These are phyloP conservation scores for Phytophthora megakarya DNA, from an alignment of 352 stramenopile genomes.

Conservation along the genomic window DNA sequence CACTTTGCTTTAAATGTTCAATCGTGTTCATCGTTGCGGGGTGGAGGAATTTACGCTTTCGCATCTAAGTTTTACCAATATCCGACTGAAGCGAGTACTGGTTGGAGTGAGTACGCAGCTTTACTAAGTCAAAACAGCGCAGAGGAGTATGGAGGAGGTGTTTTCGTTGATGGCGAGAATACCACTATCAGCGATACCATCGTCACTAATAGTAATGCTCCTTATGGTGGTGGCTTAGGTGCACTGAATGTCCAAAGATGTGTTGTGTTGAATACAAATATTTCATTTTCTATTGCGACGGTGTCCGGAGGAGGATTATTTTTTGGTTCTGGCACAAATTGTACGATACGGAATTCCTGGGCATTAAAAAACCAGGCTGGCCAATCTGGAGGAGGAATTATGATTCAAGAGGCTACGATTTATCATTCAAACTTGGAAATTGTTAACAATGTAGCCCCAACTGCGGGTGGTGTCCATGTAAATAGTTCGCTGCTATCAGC, in stretches of 20 bases:
- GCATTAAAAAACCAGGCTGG: conserved; percentile 31
- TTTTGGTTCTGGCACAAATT: conserved; percentile 28
- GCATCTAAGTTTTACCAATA: conserved; percentile 28
- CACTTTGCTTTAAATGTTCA: conserved; percentile 30
- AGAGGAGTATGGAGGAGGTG: conserved; percentile 29
- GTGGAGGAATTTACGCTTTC: conserved; percentile 44
- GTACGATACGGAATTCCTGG: conserved; percentile 27
- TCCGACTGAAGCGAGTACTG: conserved; percentile 5
- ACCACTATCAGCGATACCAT: conserved; percentile 20
- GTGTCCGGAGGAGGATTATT: conserved; percentile 39
- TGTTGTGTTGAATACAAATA: conserved; percentile 15
- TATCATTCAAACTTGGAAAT: conserved; percentile 45
- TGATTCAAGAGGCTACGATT: conserved; percentile 31
- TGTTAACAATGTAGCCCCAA: conserved; percentile 27
- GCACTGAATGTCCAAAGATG: conserved; percentile 20
- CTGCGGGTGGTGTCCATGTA: conserved; percentile 37
- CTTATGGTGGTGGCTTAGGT: conserved; percentile 40
- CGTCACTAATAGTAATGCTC: conserved; percentile 17
- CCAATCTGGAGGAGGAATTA: conserved; percentile 38
- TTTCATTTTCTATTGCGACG: conserved; percentile 27
- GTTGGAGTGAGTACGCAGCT: neutral
- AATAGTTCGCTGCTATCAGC: conserved; percentile 1
- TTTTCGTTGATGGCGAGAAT: conserved; percentile 38
- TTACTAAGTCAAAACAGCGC: conserved; percentile 20
- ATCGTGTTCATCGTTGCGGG: conserved; percentile 24